Percentiles rank a stretch among this genome's conserved stretches.
These are phyloP conservation scores for Suillus clintonianus DNA, from an alignment of 768 basidiomycete genomes.

Conservation along the genomic window DNA sequence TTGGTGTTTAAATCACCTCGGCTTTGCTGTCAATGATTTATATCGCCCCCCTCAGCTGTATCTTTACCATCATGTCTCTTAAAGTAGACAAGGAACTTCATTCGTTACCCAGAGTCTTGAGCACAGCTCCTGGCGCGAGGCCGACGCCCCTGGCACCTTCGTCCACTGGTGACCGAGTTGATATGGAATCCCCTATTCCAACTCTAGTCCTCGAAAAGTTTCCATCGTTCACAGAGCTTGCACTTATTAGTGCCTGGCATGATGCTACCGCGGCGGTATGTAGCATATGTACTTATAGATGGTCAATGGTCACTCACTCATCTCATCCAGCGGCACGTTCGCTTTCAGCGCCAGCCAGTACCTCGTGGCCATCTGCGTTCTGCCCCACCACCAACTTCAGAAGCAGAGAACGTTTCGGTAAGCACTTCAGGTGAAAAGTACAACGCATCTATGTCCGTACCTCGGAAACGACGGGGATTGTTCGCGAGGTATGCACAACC, in stretches of 20 bases:
- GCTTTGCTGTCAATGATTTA: background rate
- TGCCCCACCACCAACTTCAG: slow-evolving; percentile 12
- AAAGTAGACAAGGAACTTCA: slow-evolving; percentile 25
- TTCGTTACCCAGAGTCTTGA: slow-evolving; percentile 14
- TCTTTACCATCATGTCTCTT: slow-evolving; percentile 9
- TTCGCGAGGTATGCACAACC: slow-evolving; percentile 18
- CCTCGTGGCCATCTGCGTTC: slow-evolving; percentile 1
- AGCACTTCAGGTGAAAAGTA: slow-evolving; percentile 1
- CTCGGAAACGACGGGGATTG: slow-evolving; percentile 18
- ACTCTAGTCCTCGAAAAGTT: slow-evolving; percentile 17
- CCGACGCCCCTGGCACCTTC: background rate
- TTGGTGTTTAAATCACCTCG: background rate
- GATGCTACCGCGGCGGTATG: slow-evolving; percentile 23
- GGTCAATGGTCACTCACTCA: background rate
- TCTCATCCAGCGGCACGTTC: slow-evolving; percentile 17
- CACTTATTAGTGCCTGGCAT: slow-evolving; percentile 25
- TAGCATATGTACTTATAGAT: slow-evolving; percentile 5
- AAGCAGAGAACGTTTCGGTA: background rate
- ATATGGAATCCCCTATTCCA: slow-evolving; percentile 14
- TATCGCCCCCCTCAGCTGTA: background rate
- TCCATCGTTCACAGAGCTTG: slow-evolving; percentile 20
- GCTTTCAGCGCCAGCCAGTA: slow-evolving; percentile 19
- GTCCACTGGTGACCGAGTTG: background rate
- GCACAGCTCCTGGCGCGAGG: background rate
- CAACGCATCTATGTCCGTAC: background rate